Conservation (phyloP, 139 green algal genomes). For the Trebouxia sp. region DNA sequence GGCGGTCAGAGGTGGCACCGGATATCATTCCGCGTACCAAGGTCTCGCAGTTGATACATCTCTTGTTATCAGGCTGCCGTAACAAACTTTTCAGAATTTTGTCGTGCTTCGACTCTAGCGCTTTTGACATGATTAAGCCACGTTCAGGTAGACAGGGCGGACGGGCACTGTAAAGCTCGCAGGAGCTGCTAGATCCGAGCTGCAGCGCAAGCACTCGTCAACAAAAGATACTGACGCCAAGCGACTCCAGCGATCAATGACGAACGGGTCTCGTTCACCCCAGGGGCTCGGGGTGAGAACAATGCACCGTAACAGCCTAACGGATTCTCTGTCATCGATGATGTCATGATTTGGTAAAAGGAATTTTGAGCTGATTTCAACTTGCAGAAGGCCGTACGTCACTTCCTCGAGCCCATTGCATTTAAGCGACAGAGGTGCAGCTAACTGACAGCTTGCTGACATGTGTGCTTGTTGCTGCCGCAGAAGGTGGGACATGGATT, state of each 20-base stretch:
- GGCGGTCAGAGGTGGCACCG: background rate
- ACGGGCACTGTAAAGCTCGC: too few species aligned
- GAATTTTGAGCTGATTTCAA: too few species aligned
- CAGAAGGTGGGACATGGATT: too few species aligned
- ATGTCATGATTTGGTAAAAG: conserved; percentile 15
- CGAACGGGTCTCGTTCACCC: background rate
- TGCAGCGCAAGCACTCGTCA: background rate
- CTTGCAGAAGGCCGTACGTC: too few species aligned
- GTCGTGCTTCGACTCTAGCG: conserved; percentile 44
- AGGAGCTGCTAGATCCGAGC: background rate
- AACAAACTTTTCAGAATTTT: conserved; percentile 42
- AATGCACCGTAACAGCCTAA: conserved; percentile 2
- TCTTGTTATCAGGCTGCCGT: conserved; percentile 46
- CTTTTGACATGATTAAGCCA: conserved; percentile 33
- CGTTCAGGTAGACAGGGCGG: too few species aligned
- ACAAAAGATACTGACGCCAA: background rate
- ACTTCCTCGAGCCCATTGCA: too few species aligned
- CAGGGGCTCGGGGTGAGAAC: background rate
- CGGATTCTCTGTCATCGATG: background rate
- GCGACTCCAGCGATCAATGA: background rate
- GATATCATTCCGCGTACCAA: conserved; percentile 27
- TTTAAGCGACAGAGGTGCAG: too few species aligned
- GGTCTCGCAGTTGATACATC: conserved; percentile 63
- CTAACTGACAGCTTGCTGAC: too few species aligned
- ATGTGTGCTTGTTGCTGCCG: too few species aligned